phyloP scores from a whole-genome alignment of 257 asterid genomes.

The Solanum verrucosum region DNA sequence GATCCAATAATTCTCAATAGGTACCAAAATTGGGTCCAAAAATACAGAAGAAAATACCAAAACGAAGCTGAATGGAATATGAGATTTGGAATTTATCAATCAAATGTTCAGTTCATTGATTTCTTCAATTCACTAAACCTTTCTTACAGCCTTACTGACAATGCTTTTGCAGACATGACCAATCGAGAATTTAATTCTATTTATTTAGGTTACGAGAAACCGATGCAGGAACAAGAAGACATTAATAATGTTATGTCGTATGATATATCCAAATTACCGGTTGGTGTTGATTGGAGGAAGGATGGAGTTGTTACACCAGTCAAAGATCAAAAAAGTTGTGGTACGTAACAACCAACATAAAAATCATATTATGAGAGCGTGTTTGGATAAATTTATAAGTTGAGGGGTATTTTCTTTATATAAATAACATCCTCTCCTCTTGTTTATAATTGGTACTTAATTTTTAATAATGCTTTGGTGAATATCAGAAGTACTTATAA shows the following conservation, averaged over 20 bases:
- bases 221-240: neutral
- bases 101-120: slow-evolving; percentile 37
- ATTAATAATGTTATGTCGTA: neutral
- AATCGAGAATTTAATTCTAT: slow-evolving; percentile 43
- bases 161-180: slow-evolving; percentile 62
- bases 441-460: neutral
- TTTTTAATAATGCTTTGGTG: neutral
- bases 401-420: neutral
- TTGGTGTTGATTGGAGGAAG: slow-evolving; percentile 56
- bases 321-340: slow-evolving; percentile 51
- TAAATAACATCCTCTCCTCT: neutral
- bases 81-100: slow-evolving; percentile 50
- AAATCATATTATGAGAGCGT: neutral
- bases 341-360: slow-evolving; percentile 15
- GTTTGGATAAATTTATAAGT: neutral
- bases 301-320: slow-evolving; percentile 51
- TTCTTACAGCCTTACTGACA: slow-evolving; percentile 43
- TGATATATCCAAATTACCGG: slow-evolving; percentile 1
- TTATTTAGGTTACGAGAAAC: slow-evolving; percentile 35
- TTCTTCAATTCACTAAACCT: slow-evolving; percentile 48
- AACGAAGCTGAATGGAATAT: slow-evolving; percentile 37
- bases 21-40: slow-evolving; percentile 38
- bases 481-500: neutral
- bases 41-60: slow-evolving; percentile 18
- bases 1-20: slow-evolving; percentile 16